These are phyloP conservation scores for Fusarium bulbicola DNA, from an alignment of 2,329 filamentous ascomycete species.

Conservation along the genomic window DNA sequence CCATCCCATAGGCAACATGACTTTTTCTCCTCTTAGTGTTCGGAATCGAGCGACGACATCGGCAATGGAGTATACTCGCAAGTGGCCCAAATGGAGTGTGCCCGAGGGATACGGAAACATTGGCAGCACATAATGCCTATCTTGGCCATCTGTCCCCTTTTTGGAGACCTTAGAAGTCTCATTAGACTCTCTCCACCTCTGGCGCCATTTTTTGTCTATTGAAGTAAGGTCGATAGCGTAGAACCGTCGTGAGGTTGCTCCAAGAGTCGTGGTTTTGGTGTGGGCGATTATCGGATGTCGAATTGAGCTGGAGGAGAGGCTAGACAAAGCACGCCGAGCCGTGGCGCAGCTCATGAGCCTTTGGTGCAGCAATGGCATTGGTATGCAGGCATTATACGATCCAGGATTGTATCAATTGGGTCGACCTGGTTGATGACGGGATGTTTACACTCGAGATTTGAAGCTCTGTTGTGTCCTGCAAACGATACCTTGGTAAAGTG, in stretches of 20 bases:
- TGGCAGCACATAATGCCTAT: slow-evolving; percentile 76
- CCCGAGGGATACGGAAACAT: slow-evolving; percentile 97
- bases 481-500: neutral
- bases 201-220: slow-evolving; percentile 62
- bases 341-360: slow-evolving; percentile 41
- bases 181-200: slow-evolving; percentile 50
- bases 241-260: slow-evolving; percentile 40
- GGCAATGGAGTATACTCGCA: slow-evolving; percentile 90
- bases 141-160: slow-evolving; percentile 33
- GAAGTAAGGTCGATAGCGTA: slow-evolving; percentile 59
- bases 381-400: slow-evolving; percentile 43
- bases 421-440: neutral
- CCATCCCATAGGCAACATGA: slow-evolving; percentile 93
- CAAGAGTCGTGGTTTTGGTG: slow-evolving; percentile 2
- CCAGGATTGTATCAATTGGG: slow-evolving; percentile 22
- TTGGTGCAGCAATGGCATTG: slow-evolving; percentile 45
- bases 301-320: slow-evolving; percentile 11
- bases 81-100: slow-evolving; percentile 84
- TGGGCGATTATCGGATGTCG: slow-evolving; percentile 18
- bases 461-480: neutral
- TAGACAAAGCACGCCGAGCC: slow-evolving; percentile 27
- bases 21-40: slow-evolving; percentile 76
- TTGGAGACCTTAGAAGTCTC: slow-evolving; percentile 3
- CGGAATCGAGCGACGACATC: slow-evolving; percentile 84
- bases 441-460: neutral